phyloP scores from a whole-genome alignment of 2,329 filamentous ascomycete genomes.

The Penicillium paneum region DNA sequence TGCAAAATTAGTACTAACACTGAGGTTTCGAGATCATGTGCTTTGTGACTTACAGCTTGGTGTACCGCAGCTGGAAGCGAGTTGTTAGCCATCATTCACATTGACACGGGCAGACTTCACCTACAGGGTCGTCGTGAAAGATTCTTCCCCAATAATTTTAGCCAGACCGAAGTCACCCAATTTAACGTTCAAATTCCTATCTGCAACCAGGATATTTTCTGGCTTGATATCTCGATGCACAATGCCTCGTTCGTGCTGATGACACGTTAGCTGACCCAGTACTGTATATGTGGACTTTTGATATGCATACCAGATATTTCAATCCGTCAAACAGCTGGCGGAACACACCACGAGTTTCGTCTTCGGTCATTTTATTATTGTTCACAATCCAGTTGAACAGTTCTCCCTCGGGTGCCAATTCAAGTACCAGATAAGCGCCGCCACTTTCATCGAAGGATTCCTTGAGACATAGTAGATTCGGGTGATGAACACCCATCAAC shows the following conservation, averaged over 20 bases:
- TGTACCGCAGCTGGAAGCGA: conserved; percentile 66
- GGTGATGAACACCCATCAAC: conserved; percentile 94
- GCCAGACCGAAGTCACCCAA: conserved; percentile 94
- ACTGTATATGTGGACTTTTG: background rate
- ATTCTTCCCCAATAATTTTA: conserved; percentile 98
- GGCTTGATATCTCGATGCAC: conserved; percentile 98
- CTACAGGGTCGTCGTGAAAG: conserved; percentile 89
- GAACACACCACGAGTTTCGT: conserved; percentile 82
- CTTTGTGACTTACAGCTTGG: conserved; percentile 64
- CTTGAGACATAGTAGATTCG: conserved; percentile 87
- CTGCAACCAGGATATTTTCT: conserved; percentile 87
- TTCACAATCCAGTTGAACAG: conserved; percentile 92
- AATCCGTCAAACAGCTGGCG: conserved; percentile 87
- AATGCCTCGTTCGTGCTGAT: conserved; percentile 93
- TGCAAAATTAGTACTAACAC: conserved; percentile 26
- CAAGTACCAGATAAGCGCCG: conserved; percentile 85
- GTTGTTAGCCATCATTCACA: conserved; percentile 22
- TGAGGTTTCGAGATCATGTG: background rate
- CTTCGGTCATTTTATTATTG: conserved; percentile 82
- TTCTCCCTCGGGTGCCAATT: conserved; percentile 88
- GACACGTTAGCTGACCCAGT: background rate
- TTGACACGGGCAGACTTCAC: conserved; percentile 22
- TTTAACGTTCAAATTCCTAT: conserved; percentile 83
- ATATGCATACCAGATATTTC: conserved; percentile 78
- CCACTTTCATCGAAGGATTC: conserved; percentile 91